A percentile compares a stretch with the other conserved stretches of the same genome.
Evolutionary conservation across 352 stramenopile species (phyloP).

Genomic region (Globisporangium acanthophoron): DNA sequence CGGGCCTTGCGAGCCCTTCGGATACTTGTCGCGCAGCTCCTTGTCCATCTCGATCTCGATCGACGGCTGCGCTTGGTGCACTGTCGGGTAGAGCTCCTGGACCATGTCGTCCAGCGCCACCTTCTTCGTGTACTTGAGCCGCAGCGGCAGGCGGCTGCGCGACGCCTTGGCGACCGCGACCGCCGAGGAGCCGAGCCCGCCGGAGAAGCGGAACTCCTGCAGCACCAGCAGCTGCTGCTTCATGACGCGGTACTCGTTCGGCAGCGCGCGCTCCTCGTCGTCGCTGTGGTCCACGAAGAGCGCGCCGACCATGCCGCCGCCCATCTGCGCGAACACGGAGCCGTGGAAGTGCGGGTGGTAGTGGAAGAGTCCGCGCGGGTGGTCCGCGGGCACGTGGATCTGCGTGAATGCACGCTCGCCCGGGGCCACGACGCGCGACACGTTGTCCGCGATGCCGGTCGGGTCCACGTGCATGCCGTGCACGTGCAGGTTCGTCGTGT

Average conservation of each 20-base stretch:
- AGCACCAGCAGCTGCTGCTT: constrained; percentile 44
- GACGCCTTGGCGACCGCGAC: constrained; percentile 40
- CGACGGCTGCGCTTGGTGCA: constrained; percentile 30
- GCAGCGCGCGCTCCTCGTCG: constrained; percentile 37
- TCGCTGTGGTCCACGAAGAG: constrained; percentile 38
- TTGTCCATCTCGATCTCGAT: constrained; percentile 19
- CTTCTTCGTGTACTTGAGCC: constrained; percentile 42
- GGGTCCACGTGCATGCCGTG: constrained; percentile 82
- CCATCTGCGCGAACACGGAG: constrained; percentile 68
- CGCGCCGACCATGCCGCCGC: constrained; percentile 63
- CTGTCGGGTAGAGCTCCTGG: constrained; percentile 31
- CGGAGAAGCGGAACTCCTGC: constrained; percentile 61
- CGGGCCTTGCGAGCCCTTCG: constrained; percentile 11
- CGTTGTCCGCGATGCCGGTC: constrained; percentile 72
- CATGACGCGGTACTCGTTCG: constrained; percentile 35
- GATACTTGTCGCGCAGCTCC: constrained; percentile 15
- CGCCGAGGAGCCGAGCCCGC: constrained; percentile 46
- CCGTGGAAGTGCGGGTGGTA: constrained; percentile 85
- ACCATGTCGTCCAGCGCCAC: constrained; percentile 28
- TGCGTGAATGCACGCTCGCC: constrained; percentile 44
- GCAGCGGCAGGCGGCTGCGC: constrained; percentile 39
- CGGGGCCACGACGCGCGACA: constrained; percentile 50
- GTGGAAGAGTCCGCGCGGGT: constrained; percentile 72
- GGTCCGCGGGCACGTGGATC: constrained; percentile 50
- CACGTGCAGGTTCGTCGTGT: constrained; percentile 78